phyloP scores from a whole-genome alignment of 2,329 filamentous ascomycete species.

The Cladosporium sp. region DNA sequence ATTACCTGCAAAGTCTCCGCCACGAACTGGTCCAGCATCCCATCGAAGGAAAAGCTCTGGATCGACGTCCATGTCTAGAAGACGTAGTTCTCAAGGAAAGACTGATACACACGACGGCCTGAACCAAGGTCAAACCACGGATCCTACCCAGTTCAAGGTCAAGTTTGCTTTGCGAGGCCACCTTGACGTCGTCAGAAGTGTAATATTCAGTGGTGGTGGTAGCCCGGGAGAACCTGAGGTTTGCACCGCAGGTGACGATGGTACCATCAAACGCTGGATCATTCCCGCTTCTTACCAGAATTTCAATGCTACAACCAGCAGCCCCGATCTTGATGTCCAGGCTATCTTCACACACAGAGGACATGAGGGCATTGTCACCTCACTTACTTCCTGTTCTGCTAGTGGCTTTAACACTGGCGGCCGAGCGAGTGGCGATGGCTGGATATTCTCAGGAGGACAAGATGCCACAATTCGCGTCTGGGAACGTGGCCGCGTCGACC shows the following conservation, averaged over 20 bases:
- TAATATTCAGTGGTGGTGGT: constrained; percentile 95
- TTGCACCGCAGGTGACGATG: constrained; percentile 92
- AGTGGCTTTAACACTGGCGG: constrained; percentile 87
- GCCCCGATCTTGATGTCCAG: constrained; percentile 76
- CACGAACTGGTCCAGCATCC: constrained; percentile 58
- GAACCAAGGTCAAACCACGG: constrained; percentile 49
- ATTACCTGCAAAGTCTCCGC: constrained; percentile 75
- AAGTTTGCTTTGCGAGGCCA: constrained; percentile 89
- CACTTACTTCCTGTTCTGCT: constrained; percentile 79
- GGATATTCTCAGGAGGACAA: constrained; percentile 97
- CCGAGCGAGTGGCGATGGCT: constrained; percentile 84
- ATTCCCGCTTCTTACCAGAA: constrained; percentile 76
- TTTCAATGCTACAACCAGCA: constrained; percentile 53
- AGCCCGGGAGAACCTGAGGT: constrained; percentile 95
- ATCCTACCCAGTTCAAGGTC: constrained; percentile 81
- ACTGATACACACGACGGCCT: constrained; percentile 53
- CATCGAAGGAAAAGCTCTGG: constrained; percentile 76
- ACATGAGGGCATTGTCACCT: constrained; percentile 85
- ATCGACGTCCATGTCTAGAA: constrained; percentile 56
- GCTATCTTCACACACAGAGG: constrained; percentile 95
- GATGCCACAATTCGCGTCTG: constrained; percentile 91
- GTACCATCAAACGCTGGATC: constrained; percentile 93
- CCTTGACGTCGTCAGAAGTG: constrained; percentile 85
- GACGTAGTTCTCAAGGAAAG: constrained; percentile 55
- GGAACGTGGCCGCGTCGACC: constrained; percentile 91